Evolutionary conservation across 2,329 filamentous ascomycete species (phyloP), one percentile per base, ranked within the genome.

Genomic region (Cordyceps farinosa): DNA sequence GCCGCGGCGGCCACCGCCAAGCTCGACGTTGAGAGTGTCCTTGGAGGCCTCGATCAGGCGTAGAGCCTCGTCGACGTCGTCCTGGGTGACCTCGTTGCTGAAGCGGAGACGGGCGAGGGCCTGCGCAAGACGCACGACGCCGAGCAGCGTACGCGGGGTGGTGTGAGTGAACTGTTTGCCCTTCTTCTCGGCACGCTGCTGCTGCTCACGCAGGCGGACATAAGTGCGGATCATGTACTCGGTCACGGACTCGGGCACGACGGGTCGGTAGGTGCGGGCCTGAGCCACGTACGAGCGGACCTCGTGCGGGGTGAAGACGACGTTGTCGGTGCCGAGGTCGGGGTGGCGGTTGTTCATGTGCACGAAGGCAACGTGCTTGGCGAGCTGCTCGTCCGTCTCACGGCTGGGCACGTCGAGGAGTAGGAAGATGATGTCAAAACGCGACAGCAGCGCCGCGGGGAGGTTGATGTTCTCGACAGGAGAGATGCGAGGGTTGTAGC

Each of bases 391-490:
- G 72, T 99, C 95, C 0, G 86, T 84, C 69, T 99, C 95, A 67
- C 92, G 90, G 22, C 88, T 89, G 2, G 95, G 94, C 44, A 92
- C 97, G 79, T 99, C 95, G 64, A 99, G 89, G 70, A 99, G 93
- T 53, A 99, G 83, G 83, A 98, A 99, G 69, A 99, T 86, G 69
- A 99, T 85, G 75, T 99, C 95, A 78, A 99, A 99, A 85, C 95
- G 91, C 65, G 94, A 97, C 61, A 99, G 86, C 27, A 99, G 86
- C 27, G 95, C 95, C 22, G 95, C 95, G n/a, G 95, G 95, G 47
- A 99, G 87, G 77, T 99, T 99, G 79, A 99, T 99, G 77, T 99
- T 99, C 77, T 99, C 95, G 32, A 99, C 93, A 0, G 95, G 95
- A 0, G 94, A 97, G 70, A 99, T 90, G 67, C 92, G 91, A 63